A percentile compares a stretch with the other conserved stretches of the same genome.
phyloP scores from a whole-genome alignment of 1,139 yeast species.

The Suhomyces kunorum region DNA sequence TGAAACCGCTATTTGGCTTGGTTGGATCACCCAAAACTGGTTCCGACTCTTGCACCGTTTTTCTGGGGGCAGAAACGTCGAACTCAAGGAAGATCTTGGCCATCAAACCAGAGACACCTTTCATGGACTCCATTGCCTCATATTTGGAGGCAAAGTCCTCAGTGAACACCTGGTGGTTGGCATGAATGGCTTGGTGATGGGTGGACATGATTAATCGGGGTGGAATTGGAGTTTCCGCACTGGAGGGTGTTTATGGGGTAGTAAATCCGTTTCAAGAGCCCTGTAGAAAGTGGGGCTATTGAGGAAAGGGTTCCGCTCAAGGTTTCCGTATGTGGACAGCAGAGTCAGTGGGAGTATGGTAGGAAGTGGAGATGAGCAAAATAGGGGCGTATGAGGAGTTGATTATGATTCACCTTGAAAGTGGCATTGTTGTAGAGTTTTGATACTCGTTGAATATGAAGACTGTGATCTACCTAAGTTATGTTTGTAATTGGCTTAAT shows the following conservation, averaged over 20 bases:
- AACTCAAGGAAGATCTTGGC: constrained; percentile 26
- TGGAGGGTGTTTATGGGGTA: not conserved
- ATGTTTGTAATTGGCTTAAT: too few species aligned
- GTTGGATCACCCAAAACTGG: constrained; percentile 22
- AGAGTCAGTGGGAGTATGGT: too few species aligned
- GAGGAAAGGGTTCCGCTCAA: too few species aligned
- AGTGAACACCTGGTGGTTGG: constrained; percentile 27
- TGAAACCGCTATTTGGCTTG: constrained; percentile 17
- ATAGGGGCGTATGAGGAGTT: too few species aligned
- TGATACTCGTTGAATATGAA: too few species aligned
- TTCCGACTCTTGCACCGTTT: constrained; percentile 16
- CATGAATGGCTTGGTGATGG: constrained; percentile 24
- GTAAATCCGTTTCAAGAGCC: not conserved
- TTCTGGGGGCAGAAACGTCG: constrained; percentile 19
- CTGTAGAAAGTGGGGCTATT: too few species aligned
- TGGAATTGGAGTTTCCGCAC: too few species aligned
- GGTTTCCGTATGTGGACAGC: too few species aligned
- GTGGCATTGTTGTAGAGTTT: too few species aligned
- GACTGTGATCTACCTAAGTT: too few species aligned
- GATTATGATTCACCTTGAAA: too few species aligned
- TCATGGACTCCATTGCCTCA: constrained; percentile 24
- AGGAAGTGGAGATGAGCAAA: too few species aligned
- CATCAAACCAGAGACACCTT: constrained; percentile 22
- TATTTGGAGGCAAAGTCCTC: constrained; percentile 24
- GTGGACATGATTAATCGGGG: not conserved